Conservation (phyloP, 1,284 basidiomycete species). For the Sphaerobolus stellatus region DNA sequence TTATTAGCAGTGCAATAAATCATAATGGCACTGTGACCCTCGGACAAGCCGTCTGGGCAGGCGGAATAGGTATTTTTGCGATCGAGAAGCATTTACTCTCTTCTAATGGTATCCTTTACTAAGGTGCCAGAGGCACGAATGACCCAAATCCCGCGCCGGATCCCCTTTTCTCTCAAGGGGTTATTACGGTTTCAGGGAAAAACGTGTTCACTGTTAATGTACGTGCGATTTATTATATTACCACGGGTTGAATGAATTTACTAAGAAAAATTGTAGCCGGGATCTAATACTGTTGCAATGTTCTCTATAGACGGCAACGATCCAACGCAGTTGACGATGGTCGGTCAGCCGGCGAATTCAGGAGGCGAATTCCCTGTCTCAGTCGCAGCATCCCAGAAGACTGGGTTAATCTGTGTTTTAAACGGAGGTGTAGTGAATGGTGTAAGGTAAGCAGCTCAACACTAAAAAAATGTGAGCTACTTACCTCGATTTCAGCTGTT, state of each 20-base stretch:
- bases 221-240: constrained; percentile 14
- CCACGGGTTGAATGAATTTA: not conserved
- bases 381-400: constrained; percentile 35
- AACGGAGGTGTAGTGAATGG: constrained; percentile 50
- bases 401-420: constrained; percentile 38
- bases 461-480: not conserved
- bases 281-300: constrained; percentile 47
- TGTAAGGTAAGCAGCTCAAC: constrained; percentile 36
- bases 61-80: not conserved
- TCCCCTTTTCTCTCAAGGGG: constrained; percentile 47
- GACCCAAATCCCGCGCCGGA: constrained; percentile 43
- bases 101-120: constrained; percentile 33
- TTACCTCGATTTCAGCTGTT: constrained; percentile 38
- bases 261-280: constrained; percentile 31
- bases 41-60: constrained; percentile 1
- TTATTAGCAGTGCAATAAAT: constrained; percentile 31
- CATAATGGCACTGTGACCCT: constrained; percentile 25
- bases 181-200: constrained; percentile 42
- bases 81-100: constrained; percentile 22
- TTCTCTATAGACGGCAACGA: constrained; percentile 44
- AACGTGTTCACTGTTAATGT: constrained; percentile 48
- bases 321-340: constrained; percentile 38
- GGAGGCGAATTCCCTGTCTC: constrained; percentile 52
- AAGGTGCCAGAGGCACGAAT: constrained; percentile 43
- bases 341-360: constrained; percentile 42